Base-by-base conservation (phyloP, 2,329 filamentous ascomycete genomes). In the Myriosclerotinia curreyana region DNA sequence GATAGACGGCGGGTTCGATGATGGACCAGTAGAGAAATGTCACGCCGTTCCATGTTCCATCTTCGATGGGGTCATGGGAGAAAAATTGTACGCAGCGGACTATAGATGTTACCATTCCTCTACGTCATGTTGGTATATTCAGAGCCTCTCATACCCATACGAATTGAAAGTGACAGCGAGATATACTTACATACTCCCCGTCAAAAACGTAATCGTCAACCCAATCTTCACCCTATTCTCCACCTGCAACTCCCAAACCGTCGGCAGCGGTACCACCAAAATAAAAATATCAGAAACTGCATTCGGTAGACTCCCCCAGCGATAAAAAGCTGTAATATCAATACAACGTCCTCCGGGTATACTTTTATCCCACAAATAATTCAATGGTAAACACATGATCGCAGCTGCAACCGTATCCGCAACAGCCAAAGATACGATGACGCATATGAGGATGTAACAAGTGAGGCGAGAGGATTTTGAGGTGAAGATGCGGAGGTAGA, bases 31-130 rank as follows among this genome's bases (percentile, higher is more conserved):
- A 46, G 31, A 50, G 40, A 22, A 61, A 46, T 34, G 25, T 40
- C 11, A 51, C 34, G 58, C 40, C 46, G n/a, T 12, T 17, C 58
- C 44, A 50, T 6, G 58, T 61, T 12, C 28, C 28, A 6, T 61
- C 58, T 25, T 20, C 34, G 14, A 31, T 12, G 25, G 44, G 22
- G 46, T 51, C 46, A 15, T 28, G 20, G 22, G 25, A 34, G 44
- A 61, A 61, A n/a, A 61, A 61, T 17, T 31, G 25, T 22, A 31
- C 48, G 58, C 46, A 61, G 25, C 58, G 58, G 31, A 61, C n/a
- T 20, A 61, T 61, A 1, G 58, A 61, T 11, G 48, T 51, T 20
- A 61, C 34, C 22, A 61, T 31, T n/a, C 58, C 58, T 31, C 58
- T 61, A 40, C 5, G 40, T 6, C 3, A 20, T 17, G 14, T 42